Evolutionary conservation across 345 rosid species (phyloP), one percentile per base, ranked within the genome.

Genomic region (Bruguiera gymnorhiza): DNA sequence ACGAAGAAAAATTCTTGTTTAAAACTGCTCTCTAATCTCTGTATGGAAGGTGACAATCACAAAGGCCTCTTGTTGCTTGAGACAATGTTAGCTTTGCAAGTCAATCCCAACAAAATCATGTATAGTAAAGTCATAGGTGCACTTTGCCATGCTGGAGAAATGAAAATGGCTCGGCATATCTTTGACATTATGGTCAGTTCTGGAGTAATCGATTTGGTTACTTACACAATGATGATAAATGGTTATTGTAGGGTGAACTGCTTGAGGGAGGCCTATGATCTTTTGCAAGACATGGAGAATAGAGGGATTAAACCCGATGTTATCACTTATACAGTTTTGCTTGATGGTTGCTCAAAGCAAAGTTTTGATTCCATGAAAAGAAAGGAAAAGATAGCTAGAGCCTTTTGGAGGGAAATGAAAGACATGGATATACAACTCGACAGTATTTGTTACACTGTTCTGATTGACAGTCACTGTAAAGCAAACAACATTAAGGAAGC

Each of bases 281-380:
- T 90, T 75, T 83, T 88, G 39, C 56, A 53, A 55, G 81, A 78
- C 65, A 88, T 90, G 90, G 85, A 86, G 75, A 75, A 69, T 70
- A 85, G 79, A 81, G 88, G 91, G 67, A 74, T 88, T 39, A 70
- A 73, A 59, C 92, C 87, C 66, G 92, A 89, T 86, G 79, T 89
- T 65, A 66, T 84, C 58, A 74, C 82, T 6, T 86, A 80, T 68
- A 89, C 96, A 0, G 86, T 89, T 69, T 78, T 91, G 79, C 84
- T 93, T 32, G 74, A 86, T 65, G 63, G 82, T 62, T 63, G 69
- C 60, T 76, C 57, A 52, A 85, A 82, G 73, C 60, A 60, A 58
- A 67, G 74, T 27, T 50, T 56, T 58, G 52, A 7, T 70, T 68
- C 65, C 51, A 54, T 30, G 24, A 46, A 52, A 66, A 73, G 59